Base-by-base conservation (phyloP, 2,329 filamentous ascomycete species). In the Ambrosiella xylebori region DNA sequence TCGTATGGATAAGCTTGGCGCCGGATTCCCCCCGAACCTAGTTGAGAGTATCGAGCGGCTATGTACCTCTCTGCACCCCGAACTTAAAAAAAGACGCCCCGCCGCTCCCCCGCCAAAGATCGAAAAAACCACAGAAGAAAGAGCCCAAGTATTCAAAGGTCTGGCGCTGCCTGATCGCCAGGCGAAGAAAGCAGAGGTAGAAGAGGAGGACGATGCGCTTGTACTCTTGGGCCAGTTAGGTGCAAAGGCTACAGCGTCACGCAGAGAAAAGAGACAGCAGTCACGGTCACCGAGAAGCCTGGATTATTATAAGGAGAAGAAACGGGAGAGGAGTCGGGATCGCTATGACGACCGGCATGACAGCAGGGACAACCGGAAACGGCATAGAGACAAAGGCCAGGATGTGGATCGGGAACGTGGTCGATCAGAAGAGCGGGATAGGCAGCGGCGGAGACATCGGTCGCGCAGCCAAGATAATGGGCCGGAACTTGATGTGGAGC, bases 21-120 rank as follows among this genome's bases (percentile, higher is more conserved):
- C 85, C 62, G 89, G 79, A 35, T 94, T 96, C 63, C 88, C 90
- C 0, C 78, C 81, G 58, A 95, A 87, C 71, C 73, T 98, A 64
- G 78, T 95, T 58, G 88, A 95, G 68, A 96, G 88, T 68, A 81
- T 98, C 65, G 90, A 97, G 68, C 86, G 91, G 7, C 72, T 97
- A 40, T 84, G 97, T 37, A 74, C 85, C 62, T 88, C 88, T 2
- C 85, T 98, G 79, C 93, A 98, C 65, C 93, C 94, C 0, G 87
- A 87, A 64, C 85, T 91, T 71, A 54, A 54, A 41, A 50, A 50
- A 35, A 38, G 52, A 36, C 3, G 52, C 9, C 51, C 54, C n/a
- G 40, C 45, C 11, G 27, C 17, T 13, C 57, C 52, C 17, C 49
- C 53, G 13, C 45, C 50, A 35, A 59, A 57, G 47, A 51, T 40